Evolutionary conservation across 2,329 filamentous ascomycete genomes (phyloP), one percentile per base, ranked within the genome.

Genomic region (Coleophoma crateriformis): DNA sequence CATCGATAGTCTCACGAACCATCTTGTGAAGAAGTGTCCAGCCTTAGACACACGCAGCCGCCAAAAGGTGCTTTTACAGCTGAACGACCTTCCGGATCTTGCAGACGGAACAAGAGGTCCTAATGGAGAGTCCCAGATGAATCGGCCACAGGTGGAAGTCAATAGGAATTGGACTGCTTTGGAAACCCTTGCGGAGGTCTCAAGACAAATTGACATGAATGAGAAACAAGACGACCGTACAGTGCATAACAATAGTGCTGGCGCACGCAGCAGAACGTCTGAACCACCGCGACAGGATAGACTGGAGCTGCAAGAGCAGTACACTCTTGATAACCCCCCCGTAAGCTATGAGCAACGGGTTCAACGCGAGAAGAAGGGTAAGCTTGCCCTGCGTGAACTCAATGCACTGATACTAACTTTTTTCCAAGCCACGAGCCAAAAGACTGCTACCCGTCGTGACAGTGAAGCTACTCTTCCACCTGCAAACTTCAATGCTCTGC

Each of bases 131-230:
- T 61, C 61, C 17, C 60, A 61, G 42, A 61, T 63, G 32, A 67
- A 67, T 55, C 67, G 65, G 22, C 67, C 68, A 46, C 57, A 62
- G 15, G 61, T 63, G 13, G 67, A 69, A 45, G 67, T 68, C 35
- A 73, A 74, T 55, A 78, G 81, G 57, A 81, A 82, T 56, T 89
- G 90, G 76, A 90, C 88, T 53, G 88, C 88, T 2, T 74, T 96
- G 35, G 88, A 95, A 64, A 90, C 90, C 5, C 75, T 96, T 19
- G 90, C 90, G 33, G 90, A 96, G 68, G 90, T 91, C 0, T 95
- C 90, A 45, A 80, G 89, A 46, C 88, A 88, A 65, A 81, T 94
- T 50, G 87, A 87, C 58, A 73, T 82, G 14, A 79, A 74, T 52
- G 78, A 83, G 60, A 82, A 82, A 61, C 78, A 75, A 47, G 78